phyloP scores from a whole-genome alignment of 129 eudicot genomes.

The Flaveria ramosissima region DNA sequence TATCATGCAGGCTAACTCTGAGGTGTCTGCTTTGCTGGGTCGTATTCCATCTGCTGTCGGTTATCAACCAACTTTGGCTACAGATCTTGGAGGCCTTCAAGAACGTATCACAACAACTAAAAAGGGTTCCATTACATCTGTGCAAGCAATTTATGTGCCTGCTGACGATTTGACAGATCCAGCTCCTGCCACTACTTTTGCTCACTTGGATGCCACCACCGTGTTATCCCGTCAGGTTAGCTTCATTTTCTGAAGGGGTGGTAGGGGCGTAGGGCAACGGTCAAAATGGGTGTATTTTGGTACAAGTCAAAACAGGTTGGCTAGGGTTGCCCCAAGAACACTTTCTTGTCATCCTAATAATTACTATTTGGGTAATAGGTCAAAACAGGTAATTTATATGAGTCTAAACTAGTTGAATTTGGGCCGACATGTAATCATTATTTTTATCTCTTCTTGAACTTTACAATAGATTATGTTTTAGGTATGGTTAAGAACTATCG shows the following conservation, averaged over 20 bases:
- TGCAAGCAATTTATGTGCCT: constrained; percentile 50
- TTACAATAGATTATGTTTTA: neutral
- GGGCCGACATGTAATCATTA: no score
- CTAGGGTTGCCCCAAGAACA: neutral
- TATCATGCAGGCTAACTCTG: constrained; percentile 38
- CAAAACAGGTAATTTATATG: no score
- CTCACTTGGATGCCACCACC: constrained; percentile 48
- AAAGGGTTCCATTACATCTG: constrained; percentile 50
- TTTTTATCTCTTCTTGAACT: no score
- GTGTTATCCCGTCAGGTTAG: constrained; percentile 41
- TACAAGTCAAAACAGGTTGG: neutral
- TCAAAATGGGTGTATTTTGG: neutral
- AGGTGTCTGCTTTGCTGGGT: constrained; percentile 56
- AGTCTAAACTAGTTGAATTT: no score
- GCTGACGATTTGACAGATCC: constrained; percentile 53
- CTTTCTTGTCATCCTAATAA: neutral
- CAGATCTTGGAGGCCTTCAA: constrained; percentile 49
- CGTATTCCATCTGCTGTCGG: constrained; percentile 57
- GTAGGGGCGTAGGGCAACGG: neutral
- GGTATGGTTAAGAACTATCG: neutral
- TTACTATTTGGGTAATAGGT: no score
- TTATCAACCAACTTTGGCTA: constrained; percentile 48
- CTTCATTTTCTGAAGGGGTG: neutral
- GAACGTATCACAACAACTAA: constrained; percentile 55
- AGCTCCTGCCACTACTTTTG: constrained; percentile 56